Evolutionary conservation across 2,329 filamentous ascomycete species (phyloP).

Genomic region (Penicillium sp.): DNA sequence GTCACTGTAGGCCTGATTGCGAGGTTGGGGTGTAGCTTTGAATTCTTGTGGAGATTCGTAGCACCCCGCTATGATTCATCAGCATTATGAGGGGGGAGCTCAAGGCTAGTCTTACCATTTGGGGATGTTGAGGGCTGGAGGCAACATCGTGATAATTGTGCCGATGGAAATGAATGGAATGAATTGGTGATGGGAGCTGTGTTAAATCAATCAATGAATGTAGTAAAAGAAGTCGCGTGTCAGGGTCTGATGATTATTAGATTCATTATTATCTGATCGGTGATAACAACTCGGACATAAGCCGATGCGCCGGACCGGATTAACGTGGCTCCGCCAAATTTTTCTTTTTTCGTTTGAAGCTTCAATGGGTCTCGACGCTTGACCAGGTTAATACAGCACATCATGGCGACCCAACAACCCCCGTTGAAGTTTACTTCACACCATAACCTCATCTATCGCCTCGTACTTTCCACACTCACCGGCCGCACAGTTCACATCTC

Average conservation of each 20-base stretch:
- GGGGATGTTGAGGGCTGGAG: conserved; percentile 46
- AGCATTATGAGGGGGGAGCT: conserved; percentile 18
- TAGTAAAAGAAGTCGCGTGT: not conserved
- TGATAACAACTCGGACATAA: conserved; percentile 31
- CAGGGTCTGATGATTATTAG: not conserved
- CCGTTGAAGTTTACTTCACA: conserved; percentile 79
- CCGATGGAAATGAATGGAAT: too few relatives aligned
- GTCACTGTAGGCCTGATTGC: not conserved
- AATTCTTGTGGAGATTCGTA: not conserved
- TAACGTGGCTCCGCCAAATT: conserved; percentile 31
- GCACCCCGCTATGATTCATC: conserved; percentile 16
- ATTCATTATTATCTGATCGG: conserved; percentile 20
- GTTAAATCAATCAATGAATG: not conserved
- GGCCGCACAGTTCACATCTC: conserved; percentile 88
- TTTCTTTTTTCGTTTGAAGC: conserved; percentile 30
- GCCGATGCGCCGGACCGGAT: conserved; percentile 27
- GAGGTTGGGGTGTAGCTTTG: not conserved
- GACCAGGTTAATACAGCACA: not conserved
- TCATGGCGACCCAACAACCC: conserved; percentile 48
- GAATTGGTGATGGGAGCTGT: not conserved
- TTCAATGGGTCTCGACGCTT: conserved; percentile 5
- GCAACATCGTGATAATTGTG: conserved; percentile 29
- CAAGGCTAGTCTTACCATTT: conserved; percentile 40
- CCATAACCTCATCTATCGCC: conserved; percentile 76
- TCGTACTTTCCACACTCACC: conserved; percentile 87